These are phyloP conservation scores for Dryadomyces quercus-mongolicae DNA, from an alignment of 2,329 filamentous ascomycete genomes.

Conservation along the genomic window DNA sequence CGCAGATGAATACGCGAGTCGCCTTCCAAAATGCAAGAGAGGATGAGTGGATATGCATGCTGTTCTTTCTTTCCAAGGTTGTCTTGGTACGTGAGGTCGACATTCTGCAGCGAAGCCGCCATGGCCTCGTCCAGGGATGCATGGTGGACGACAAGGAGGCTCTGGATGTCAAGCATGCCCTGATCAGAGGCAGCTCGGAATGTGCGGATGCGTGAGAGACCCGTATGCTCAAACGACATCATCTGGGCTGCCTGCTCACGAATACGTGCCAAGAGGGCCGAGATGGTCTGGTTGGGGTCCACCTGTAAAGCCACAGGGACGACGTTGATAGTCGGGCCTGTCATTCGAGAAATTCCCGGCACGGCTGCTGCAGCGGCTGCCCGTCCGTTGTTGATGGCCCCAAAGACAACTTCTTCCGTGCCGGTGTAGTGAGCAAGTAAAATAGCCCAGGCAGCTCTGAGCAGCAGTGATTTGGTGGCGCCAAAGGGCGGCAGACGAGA, in stretches of 20 bases:
- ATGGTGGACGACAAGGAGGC: not conserved
- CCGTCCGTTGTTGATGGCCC: slow-evolving; percentile 38
- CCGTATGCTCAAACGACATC: slow-evolving; percentile 54
- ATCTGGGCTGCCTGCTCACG: slow-evolving; percentile 8
- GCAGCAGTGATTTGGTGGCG: slow-evolving; percentile 37
- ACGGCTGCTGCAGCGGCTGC: slow-evolving; percentile 18
- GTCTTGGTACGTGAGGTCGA: too few relatives aligned
- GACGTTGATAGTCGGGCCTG: slow-evolving; percentile 37
- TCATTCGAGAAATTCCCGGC: slow-evolving; percentile 43
- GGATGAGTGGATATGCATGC: too few relatives aligned
- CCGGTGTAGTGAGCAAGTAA: slow-evolving; percentile 38
- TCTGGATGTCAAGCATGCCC: not conserved
- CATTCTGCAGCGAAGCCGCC: too few relatives aligned
- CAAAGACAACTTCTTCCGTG: slow-evolving; percentile 41
- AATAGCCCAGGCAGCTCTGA: slow-evolving; percentile 47
- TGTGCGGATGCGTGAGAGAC: slow-evolving; percentile 44
- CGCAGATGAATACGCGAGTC: too few relatives aligned
- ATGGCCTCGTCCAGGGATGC: not conserved
- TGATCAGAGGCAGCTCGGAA: not conserved
- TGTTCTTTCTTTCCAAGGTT: too few relatives aligned
- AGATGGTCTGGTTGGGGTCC: slow-evolving; percentile 23
- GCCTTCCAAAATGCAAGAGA: too few relatives aligned
- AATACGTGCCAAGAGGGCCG: slow-evolving; percentile 27
- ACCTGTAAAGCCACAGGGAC: slow-evolving; percentile 41
- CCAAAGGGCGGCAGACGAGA: not conserved